phyloP scores from a whole-genome alignment of 78 protist genomes.

The Neovahlkampfia damariscottae region DNA sequence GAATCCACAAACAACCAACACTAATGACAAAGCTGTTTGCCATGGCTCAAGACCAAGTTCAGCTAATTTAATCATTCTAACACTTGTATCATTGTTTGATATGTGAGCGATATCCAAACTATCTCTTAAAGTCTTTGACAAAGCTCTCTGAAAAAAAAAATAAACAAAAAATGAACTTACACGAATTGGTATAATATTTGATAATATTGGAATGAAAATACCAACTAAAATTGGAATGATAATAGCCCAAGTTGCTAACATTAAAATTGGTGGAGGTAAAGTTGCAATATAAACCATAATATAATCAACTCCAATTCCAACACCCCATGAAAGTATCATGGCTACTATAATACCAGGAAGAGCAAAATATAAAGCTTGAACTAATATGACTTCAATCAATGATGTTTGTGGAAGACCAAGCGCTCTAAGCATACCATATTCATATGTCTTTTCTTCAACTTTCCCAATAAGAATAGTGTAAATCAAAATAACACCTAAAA shows the following conservation, averaged over 20 bases:
- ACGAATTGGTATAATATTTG: constrained; percentile 34
- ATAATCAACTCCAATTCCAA: neutral
- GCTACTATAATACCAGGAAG: constrained; percentile 64
- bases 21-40: constrained; percentile 20
- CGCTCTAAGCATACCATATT: constrained; percentile 84
- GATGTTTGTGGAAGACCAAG: constrained; percentile 48
- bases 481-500: constrained; percentile 64
- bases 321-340: constrained; percentile 14
- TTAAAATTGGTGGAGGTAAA: too few species aligned
- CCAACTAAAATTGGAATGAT: constrained; percentile 23
- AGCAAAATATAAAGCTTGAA: constrained; percentile 27
- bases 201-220: constrained; percentile 26
- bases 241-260: neutral
- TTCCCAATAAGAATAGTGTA: constrained; percentile 62
- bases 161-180: too few species aligned
- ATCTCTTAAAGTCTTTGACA: constrained; percentile 57
- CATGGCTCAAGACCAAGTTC: constrained; percentile 51
- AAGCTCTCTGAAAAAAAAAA: constrained; percentile 55
- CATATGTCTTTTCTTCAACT: constrained; percentile 79
- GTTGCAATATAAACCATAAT: neutral
- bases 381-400: constrained; percentile 13
- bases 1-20: constrained; percentile 52
- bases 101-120: constrained; percentile 73
- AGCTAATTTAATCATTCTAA: constrained; percentile 46
- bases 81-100: constrained; percentile 45